Evolutionary conservation across 2,329 filamentous ascomycete species (phyloP), one percentile per base, ranked within the genome.

Genomic region (Fusarium sp.): DNA sequence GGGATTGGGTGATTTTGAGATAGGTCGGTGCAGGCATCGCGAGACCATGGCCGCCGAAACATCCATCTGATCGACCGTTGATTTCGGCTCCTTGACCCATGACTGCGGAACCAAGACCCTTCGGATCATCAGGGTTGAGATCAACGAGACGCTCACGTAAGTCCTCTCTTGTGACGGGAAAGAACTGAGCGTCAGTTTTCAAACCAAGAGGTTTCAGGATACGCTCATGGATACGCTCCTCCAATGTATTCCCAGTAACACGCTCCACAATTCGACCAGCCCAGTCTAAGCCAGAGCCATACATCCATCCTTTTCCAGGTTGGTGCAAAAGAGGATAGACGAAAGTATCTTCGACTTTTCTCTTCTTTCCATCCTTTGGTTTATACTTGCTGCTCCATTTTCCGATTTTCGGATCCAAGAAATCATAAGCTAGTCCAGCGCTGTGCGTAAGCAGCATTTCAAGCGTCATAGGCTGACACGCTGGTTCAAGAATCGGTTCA

Each of bases 401-500:
- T 2, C 76, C 78, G 15, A 85, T 66, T 4, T 66, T 45, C 0
- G 83, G 83, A 33, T 80, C 70, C 19, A 83, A 44, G 63, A 83
- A 84, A 63, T 85, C 80, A 73, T 89, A 89, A 7, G 76, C 75
- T 1, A 82, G 69, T 6, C 88, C 88, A 2, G 86, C 83, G 35
- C 82, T 86, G 69, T 89, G 87, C 0, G 84, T 83, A 23, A 90
- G 82, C 2, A 90, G 80, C 77, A 85, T 84, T 63, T 83, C 78
- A 0, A 88, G 81, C 1, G 86, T 89, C 52, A 90, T 84, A 10
- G 82, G 80, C 0, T 77, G 72, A 2, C 55, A 48, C 1, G 73
- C 69, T 1, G 82, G 78, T 14, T 81, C 78, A 1, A 85, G 70
- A 4, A 81, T n/a, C 0, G 83, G 79, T 4, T 83, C 79, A 23